Conservation (phyloP, 2,329 filamentous ascomycete genomes). For the Alternaria sp. region DNA sequence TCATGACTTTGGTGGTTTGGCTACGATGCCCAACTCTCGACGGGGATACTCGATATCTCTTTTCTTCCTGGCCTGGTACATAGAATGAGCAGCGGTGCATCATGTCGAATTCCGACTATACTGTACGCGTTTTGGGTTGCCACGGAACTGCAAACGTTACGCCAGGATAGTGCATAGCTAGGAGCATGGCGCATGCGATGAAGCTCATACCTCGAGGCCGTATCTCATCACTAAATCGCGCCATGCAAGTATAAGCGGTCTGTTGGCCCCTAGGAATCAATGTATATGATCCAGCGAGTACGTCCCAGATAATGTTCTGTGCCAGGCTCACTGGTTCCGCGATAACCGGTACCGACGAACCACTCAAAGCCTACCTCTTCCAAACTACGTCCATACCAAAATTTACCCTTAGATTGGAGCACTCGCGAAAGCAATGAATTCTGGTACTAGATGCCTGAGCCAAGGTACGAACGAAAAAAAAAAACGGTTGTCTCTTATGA, state of each 20-base stretch:
- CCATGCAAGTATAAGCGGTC: neutral
- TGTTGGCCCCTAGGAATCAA: neutral
- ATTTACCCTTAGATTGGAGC: neutral
- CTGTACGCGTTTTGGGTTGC: neutral
- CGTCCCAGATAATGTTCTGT: neutral
- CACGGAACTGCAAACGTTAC: neutral
- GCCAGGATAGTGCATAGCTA: neutral
- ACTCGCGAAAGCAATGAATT: neutral
- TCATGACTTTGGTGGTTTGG: neutral
- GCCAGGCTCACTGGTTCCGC: neutral
- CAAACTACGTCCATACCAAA: neutral
- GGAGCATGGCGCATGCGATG: neutral
- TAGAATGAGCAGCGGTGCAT: neutral
- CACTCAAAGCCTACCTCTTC: neutral
- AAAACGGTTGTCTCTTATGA: neutral
- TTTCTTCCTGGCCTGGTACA: neutral
- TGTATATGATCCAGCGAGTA: neutral
- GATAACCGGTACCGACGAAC: neutral
- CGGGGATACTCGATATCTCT: neutral
- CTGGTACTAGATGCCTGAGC: neutral
- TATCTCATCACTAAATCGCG: neutral
- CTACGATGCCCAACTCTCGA: neutral
- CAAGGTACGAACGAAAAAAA: neutral
- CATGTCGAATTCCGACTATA: neutral
- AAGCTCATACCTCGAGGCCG: neutral